phyloP scores from a whole-genome alignment of 257 asterid species.

The Solanum sejunctum region DNA sequence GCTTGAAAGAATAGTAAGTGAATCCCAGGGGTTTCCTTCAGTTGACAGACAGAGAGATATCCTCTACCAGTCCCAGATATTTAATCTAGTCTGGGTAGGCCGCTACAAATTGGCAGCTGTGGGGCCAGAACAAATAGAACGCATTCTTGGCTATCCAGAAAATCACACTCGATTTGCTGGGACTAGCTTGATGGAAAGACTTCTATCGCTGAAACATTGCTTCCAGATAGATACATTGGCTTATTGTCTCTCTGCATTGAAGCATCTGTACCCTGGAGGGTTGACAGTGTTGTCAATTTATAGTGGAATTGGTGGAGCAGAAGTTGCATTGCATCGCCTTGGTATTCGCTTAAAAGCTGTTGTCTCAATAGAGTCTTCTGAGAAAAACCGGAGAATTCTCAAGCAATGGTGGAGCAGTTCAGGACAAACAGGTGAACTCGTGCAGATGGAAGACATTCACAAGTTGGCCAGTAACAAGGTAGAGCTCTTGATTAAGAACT shows the following conservation, averaged over 20 bases:
- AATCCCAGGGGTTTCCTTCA: conserved; percentile 34
- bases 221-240: conserved; percentile 78
- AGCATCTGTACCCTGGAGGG: conserved; percentile 43
- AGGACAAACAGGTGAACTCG: conserved; percentile 56
- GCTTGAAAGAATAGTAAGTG: conserved; percentile 34
- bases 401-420: conserved; percentile 79
- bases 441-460: conserved; percentile 50
- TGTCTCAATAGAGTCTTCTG: conserved; percentile 62
- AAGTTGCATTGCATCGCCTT: conserved; percentile 62
- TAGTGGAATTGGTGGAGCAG: conserved; percentile 73
- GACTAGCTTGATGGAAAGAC: conserved; percentile 38
- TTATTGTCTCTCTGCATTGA: conserved; percentile 57
- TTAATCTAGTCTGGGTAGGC: conserved; percentile 70
- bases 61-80: conserved; percentile 36
- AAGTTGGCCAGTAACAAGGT: conserved; percentile 32
- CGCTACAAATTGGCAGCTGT: conserved; percentile 35
- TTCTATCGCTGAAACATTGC: conserved; percentile 34
- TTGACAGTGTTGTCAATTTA: conserved; percentile 50
- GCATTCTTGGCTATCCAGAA: conserved; percentile 62
- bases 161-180: conserved; percentile 49
- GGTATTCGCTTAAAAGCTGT: conserved; percentile 55
- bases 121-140: conserved; percentile 58
- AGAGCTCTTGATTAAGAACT: conserved; percentile 35
- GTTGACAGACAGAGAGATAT: conserved; percentile 39
- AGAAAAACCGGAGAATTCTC: conserved; percentile 37